Conservation (phyloP, 192 early-diverging fungal genomes). For the Kickxella alabastrina region DNA sequence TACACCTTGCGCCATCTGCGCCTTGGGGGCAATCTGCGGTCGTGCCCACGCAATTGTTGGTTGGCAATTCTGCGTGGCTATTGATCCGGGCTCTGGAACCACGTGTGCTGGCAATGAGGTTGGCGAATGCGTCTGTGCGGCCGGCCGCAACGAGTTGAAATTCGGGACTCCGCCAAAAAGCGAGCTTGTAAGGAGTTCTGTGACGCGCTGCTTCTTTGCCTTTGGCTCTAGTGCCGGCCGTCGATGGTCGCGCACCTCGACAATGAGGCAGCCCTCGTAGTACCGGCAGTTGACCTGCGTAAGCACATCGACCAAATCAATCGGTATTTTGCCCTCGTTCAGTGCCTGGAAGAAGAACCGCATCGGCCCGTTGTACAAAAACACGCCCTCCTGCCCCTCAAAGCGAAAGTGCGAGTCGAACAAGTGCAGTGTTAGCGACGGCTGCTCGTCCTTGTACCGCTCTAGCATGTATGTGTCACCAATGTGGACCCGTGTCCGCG, state of each 20-base stretch:
- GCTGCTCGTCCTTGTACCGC: constrained; percentile 50
- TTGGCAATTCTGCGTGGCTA: not conserved
- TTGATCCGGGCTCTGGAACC: constrained; percentile 18
- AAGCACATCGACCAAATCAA: constrained; percentile 66
- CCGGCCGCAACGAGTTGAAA: not conserved
- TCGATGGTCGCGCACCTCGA: constrained; percentile 67
- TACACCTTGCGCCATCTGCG: constrained; percentile 4
- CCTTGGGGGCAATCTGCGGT: not conserved
- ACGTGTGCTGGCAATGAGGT: not conserved
- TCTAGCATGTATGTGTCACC: constrained; percentile 36
- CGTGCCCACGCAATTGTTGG: not conserved
- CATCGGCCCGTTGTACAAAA: constrained; percentile 50
- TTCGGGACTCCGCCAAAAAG: constrained; percentile 7
- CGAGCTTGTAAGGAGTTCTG: constrained; percentile 34
- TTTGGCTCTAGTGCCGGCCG: constrained; percentile 32
- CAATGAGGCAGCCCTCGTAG: constrained; percentile 61
- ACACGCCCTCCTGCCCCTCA: constrained; percentile 55
- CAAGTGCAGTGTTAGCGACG: constrained; percentile 63
- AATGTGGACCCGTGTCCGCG: constrained; percentile 16
- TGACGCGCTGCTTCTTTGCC: constrained; percentile 18
- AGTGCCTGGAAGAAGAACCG: constrained; percentile 53
- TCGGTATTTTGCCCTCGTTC: constrained; percentile 56
- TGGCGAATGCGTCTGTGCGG: not conserved
- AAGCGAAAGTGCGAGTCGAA: constrained; percentile 74
- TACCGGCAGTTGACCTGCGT: constrained; percentile 53